These are phyloP conservation scores for Deuterostichococcus epilithicus DNA, from an alignment of 139 green algal genomes.

Conservation along the genomic window DNA sequence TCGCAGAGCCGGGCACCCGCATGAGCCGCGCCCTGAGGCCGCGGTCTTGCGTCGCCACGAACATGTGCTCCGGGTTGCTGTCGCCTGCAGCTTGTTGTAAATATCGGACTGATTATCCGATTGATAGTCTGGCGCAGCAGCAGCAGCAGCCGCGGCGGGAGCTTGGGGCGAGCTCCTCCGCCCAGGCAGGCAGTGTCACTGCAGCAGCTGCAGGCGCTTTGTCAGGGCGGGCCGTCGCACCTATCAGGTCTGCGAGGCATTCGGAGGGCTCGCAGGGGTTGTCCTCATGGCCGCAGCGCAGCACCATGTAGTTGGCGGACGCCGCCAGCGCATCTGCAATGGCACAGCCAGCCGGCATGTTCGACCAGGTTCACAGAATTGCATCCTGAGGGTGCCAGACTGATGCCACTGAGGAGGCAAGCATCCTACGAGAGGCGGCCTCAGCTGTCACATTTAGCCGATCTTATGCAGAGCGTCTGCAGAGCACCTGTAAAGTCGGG, in stretches of 20 bases:
- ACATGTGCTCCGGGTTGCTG: constrained; percentile 47
- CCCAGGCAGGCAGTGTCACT: too few relatives aligned
- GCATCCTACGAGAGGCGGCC: too few relatives aligned
- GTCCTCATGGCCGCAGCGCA: constrained; percentile 11
- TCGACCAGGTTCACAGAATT: too few relatives aligned
- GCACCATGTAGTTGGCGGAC: constrained; percentile 3
- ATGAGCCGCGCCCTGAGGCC: constrained; percentile 24
- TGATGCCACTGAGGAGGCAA: too few relatives aligned
- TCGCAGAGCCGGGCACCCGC: constrained; percentile 29
- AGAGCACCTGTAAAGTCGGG: constrained; percentile 13
- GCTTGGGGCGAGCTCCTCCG: too few relatives aligned
- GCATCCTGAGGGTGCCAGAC: background rate
- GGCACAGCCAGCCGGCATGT: background rate
- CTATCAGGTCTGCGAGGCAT: constrained; percentile 6
- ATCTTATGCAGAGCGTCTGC: background rate
- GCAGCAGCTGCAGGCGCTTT: too few relatives aligned
- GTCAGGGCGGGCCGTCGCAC: background rate
- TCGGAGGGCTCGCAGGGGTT: constrained; percentile 3
- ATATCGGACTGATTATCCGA: too few relatives aligned
- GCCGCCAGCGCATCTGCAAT: constrained; percentile 7
- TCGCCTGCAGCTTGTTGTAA: constrained; percentile 24
- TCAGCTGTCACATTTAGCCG: too few relatives aligned
- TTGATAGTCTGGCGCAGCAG: too few relatives aligned
- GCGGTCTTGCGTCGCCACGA: constrained; percentile 50
- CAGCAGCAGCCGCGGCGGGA: too few relatives aligned